A percentile compares a stretch with the other conserved stretches of the same genome.
phyloP scores from a whole-genome alignment of 257 asterid genomes.

The Ophiorrhiza pumila region DNA sequence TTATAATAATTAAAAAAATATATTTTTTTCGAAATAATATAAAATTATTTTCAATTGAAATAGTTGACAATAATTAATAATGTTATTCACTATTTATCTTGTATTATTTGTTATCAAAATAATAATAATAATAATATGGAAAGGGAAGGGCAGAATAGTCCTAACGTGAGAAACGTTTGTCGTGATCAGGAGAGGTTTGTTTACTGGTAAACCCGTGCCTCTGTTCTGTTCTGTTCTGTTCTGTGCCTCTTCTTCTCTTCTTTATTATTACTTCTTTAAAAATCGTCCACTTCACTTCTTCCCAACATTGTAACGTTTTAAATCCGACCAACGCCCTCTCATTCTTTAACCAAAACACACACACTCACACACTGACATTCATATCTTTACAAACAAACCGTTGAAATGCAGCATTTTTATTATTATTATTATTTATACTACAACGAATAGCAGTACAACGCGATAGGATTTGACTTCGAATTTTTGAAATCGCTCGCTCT shows the following conservation, averaged over 20 bases:
- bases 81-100: too few species aligned
- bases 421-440: background rate
- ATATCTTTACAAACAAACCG: background rate
- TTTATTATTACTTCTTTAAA: too few species aligned
- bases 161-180: constrained; percentile 23
- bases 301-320: constrained; percentile 18
- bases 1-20: too few species aligned
- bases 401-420: background rate
- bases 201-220: constrained; percentile 20
- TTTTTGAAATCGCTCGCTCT: background rate
- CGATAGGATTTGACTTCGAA: constrained; percentile 11
- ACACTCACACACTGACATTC: background rate
- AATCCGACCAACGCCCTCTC: background rate
- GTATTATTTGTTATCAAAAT: too few species aligned
- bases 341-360: background rate
- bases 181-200: constrained; percentile 29
- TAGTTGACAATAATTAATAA: too few species aligned
- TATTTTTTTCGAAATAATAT: too few species aligned
- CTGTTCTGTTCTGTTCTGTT: too few species aligned
- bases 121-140: too few species aligned
- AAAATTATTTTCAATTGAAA: too few species aligned
- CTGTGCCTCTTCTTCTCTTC: background rate
- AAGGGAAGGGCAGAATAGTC: background rate
- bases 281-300: too few species aligned
- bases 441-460: background rate